Percentiles rank a stretch among this genome's conserved stretches.
phyloP scores from a whole-genome alignment of 2,329 filamentous ascomycete species.

The Diaporthe caulivora region DNA sequence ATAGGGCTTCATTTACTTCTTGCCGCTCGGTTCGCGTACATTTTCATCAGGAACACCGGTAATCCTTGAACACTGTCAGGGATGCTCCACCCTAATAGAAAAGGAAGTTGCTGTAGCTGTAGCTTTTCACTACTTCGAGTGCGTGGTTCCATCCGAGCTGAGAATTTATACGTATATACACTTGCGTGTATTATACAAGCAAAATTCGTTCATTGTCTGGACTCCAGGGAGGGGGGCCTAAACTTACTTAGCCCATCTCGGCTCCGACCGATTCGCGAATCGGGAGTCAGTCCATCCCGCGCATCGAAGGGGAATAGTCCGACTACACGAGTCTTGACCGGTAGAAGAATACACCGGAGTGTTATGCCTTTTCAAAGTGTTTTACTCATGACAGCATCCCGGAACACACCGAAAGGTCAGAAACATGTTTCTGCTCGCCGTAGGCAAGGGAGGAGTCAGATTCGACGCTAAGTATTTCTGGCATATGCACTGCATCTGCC shows the following conservation, averaged over 20 bases:
- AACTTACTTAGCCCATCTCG: not conserved
- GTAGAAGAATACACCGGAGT: not conserved
- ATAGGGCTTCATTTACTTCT: not conserved
- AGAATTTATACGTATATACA: not conserved
- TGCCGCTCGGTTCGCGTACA: not conserved
- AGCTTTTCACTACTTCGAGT: too few species aligned
- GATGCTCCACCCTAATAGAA: too few species aligned
- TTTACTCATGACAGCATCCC: not conserved
- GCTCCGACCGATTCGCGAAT: not conserved
- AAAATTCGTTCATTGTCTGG: not conserved
- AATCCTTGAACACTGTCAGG: not conserved
- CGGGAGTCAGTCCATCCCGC: not conserved
- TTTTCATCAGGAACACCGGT: not conserved
- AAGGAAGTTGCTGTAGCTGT: too few species aligned
- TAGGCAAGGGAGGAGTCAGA: not conserved
- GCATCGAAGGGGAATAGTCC: not conserved
- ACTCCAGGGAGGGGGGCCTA: not conserved
- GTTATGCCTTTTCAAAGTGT: not conserved
- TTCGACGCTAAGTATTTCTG: not conserved
- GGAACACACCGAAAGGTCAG: not conserved
- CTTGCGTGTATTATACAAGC: not conserved
- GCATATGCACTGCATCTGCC: not conserved
- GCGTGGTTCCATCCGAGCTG: not conserved
- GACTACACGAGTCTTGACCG: not conserved
- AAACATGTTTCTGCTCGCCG: not conserved